Evolutionary conservation across 108 stramenopile species (phyloP), one percentile per base, ranked within the genome.

Genomic region (Nitzschia putrida): DNA sequence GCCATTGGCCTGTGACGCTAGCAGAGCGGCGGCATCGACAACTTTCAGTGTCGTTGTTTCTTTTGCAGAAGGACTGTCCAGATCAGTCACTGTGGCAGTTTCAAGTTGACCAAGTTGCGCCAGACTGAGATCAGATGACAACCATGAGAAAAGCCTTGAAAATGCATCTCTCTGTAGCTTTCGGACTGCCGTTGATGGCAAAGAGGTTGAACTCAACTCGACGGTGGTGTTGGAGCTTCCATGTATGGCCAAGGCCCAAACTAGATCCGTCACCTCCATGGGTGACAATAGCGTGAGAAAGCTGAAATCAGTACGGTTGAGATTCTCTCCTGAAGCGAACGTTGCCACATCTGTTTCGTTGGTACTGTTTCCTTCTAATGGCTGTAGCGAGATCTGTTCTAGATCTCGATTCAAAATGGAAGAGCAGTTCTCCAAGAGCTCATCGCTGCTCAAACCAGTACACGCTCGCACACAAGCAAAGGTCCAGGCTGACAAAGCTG

Each of bases 191-290:
- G 75, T 74, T 3, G 84, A 81, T 24, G 80, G 55, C 12, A 39
- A 57, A 8, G 66, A 29, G n/a, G 78, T 68, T 9, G 76, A 72
- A 7, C 59, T 55, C 7, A 66, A 44, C 12, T 41, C 47, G 10
- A 58, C 24, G 21, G 57, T 55, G 25, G 60, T 56, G 8, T 53
- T 37, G n/a, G 68, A 72, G 40, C 61, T 53, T 25, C 80, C 80
- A 50, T 83, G 82, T 22, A 81, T 22, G 12, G 85, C 85, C 25
- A 86, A 26, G 20, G 85, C 80, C 80, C 82, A 86, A 43, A 86
- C 39, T 40, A 81, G 45, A 47, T 82, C 77, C 8, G 49, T 78
- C 22, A 86, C 58, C 66, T 86, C 80, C 8, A 74, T 83, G 3
- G 76, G 80, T 20, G 80, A 81, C 26, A 85, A 64, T 78, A 34